Conservation (phyloP, 2,329 filamentous ascomycete species). For the Myriosclerotinia scirpicola region DNA sequence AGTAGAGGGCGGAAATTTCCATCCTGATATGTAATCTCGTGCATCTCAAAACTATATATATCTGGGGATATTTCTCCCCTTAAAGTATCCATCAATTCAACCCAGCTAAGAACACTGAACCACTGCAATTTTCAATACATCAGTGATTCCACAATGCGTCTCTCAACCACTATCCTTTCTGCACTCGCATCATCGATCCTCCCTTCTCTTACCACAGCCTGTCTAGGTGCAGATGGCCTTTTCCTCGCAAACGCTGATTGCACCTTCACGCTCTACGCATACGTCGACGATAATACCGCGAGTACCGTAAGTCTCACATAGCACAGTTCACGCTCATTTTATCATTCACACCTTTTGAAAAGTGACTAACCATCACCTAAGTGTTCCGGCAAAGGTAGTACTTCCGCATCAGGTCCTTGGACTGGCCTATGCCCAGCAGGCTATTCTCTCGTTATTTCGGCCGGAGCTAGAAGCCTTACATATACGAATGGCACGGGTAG, state of each 20-base stretch:
- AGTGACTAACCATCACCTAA: not conserved
- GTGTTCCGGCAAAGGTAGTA: not conserved
- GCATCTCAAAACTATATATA: not conserved
- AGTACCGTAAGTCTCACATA: not conserved
- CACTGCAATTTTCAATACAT: no score
- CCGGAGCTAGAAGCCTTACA: not conserved
- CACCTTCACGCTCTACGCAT: conserved; percentile 10
- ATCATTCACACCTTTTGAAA: not conserved
- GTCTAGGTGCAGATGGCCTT: conserved; percentile 4
- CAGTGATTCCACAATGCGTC: not conserved
- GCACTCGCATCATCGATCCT: not conserved
- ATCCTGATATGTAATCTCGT: not conserved
- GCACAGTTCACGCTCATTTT: not conserved
- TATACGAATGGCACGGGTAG: not conserved
- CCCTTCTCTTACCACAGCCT: not conserved
- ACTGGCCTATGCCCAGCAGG: not conserved
- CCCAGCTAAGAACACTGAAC: not conserved
- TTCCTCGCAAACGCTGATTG: conserved; percentile 9
- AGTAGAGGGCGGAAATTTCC: not conserved
- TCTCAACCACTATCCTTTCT: not conserved
- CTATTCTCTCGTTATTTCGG: not conserved
- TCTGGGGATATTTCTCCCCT: not conserved
- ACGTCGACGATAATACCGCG: not conserved
- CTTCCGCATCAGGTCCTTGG: not conserved
- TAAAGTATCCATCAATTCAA: not conserved